Evolutionary conservation across 1,284 basidiomycete genomes (phyloP).

Genomic region (Caloboletus inedulis): DNA sequence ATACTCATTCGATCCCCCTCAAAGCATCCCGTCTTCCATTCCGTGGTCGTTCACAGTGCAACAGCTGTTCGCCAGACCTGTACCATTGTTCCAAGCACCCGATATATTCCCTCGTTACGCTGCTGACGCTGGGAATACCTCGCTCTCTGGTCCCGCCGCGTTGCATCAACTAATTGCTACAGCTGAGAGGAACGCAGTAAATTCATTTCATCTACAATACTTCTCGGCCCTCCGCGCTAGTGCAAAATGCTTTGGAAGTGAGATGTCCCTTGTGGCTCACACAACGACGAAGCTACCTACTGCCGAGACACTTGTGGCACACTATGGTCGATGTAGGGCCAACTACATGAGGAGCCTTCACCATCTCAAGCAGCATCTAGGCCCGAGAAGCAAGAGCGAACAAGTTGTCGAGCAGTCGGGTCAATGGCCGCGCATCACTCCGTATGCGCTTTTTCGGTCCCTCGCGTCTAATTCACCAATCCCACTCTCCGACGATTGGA

Average conservation of each 20-base stretch:
- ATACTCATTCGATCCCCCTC: neutral
- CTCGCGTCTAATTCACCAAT: constrained; percentile 22
- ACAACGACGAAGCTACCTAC: neutral
- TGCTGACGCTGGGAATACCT: neutral
- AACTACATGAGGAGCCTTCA: constrained; percentile 4
- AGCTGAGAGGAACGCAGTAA: neutral
- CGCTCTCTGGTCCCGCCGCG: neutral
- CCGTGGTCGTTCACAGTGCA: neutral
- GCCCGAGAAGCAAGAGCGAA: constrained; percentile 16
- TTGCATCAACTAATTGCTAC: constrained; percentile 9
- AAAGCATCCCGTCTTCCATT: neutral
- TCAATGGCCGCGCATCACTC: constrained; percentile 33
- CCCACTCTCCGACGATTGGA: constrained; percentile 27
- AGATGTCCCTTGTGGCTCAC: neutral
- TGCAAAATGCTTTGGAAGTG: constrained; percentile 11
- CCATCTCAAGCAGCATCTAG: constrained; percentile 11
- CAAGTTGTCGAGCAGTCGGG: constrained; percentile 17
- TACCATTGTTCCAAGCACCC: neutral
- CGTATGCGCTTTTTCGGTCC: constrained; percentile 23
- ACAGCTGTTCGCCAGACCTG: constrained; percentile 12
- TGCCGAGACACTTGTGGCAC: constrained; percentile 5
- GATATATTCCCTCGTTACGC: neutral
- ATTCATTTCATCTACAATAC: constrained; percentile 22
- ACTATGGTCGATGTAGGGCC: constrained; percentile 5
- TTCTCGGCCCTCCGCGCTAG: constrained; percentile 16